Percentiles rank a stretch among this genome's conserved stretches.
These are phyloP conservation scores for Scorias spongiosa DNA, from an alignment of 2,329 filamentous ascomycete genomes.

Conservation along the genomic window DNA sequence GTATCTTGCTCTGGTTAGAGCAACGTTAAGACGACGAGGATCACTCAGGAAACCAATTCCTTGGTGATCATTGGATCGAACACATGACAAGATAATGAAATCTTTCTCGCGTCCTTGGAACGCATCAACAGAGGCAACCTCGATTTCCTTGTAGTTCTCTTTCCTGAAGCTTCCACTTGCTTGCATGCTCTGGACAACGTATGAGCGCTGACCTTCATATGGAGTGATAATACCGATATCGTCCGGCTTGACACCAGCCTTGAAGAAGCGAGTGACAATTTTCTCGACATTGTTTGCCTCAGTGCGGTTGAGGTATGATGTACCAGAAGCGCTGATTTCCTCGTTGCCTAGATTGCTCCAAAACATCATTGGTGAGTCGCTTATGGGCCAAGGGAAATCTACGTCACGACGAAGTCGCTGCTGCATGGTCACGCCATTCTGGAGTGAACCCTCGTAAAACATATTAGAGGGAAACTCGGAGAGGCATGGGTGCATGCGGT, in stretches of 20 bases:
- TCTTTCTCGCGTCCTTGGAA: constrained; percentile 99
- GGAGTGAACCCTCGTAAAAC: constrained; percentile 96
- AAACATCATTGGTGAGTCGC: constrained; percentile 98
- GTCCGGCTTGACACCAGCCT: constrained; percentile 83
- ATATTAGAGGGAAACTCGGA: constrained; percentile 98
- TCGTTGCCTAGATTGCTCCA: constrained; percentile 97
- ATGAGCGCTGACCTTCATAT: constrained; percentile 95
- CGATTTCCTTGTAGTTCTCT: constrained; percentile 95
- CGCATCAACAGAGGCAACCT: constrained; percentile 94
- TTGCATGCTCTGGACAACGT: constrained; percentile 99
- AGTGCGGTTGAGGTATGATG: constrained; percentile 93
- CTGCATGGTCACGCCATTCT: constrained; percentile 87
- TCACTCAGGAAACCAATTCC: constrained; percentile 98
- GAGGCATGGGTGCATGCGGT: constrained; percentile 96
- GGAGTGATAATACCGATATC: constrained; percentile 97
- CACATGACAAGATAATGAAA: constrained; percentile 94
- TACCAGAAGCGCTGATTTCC: constrained; percentile 94
- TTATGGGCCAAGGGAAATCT: constrained; percentile 94
- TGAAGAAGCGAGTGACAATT: constrained; percentile 96
- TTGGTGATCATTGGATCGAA: constrained; percentile 96
- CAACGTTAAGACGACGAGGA: constrained; percentile 91
- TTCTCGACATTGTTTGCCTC: constrained; percentile 97
- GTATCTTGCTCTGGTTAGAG: constrained; percentile 90
- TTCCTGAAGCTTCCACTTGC: constrained; percentile 95
- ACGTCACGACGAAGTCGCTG: constrained; percentile 83